Evolutionary conservation across 2,329 filamentous ascomycete genomes (phyloP), one percentile per base, ranked within the genome.

Genomic region (Stachybotrys chartarum): DNA sequence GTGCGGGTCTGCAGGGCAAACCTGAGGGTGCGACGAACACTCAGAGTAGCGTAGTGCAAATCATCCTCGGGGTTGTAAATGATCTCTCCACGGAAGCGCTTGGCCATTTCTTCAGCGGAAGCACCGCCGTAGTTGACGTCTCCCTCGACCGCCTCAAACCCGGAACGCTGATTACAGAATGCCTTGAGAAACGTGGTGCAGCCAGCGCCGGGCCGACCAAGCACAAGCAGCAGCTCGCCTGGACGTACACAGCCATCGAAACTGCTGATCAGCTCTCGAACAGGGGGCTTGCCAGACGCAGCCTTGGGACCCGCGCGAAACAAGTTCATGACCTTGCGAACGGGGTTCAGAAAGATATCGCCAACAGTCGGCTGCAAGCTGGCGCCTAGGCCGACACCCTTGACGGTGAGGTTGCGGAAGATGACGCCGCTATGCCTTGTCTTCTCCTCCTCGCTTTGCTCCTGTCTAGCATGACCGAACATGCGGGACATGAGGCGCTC

Each of bases 171-270:
- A 65, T 91, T 91, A 31, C 85, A 83, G 56, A 92, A 84, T 0
- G 83, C 78, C 62, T 88, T 90, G 46, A 91, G 75, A 18, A 91
- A 78, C 0, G 86, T 87, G 1, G 85, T 88, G 65, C 87, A 91
- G 18, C 86, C 86, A 0, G 84, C 75, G 0, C 86, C 87, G 0
- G 86, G 86, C 0, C 85, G 76, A 2, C 86, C 86, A 0, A 89
- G 75, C 0, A 89, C 85, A 0, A 89, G 71, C 0, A 88, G 69
- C 79, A 89, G 83, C 66, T 89, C 85, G 5, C 86, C 87, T 0
- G 86, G 86, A 59, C 85, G 83, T 39, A 90, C 82, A 57, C 84
- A 88, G 2, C 87, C 87, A 58, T 84, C 80, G 52, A 82, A 82
- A 58, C 82, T 75, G 54, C 86, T 79, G 30, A 91, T 73, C 53